phyloP scores from a whole-genome alignment of 2,329 filamentous ascomycete genomes.

The Nemania sp. region DNA sequence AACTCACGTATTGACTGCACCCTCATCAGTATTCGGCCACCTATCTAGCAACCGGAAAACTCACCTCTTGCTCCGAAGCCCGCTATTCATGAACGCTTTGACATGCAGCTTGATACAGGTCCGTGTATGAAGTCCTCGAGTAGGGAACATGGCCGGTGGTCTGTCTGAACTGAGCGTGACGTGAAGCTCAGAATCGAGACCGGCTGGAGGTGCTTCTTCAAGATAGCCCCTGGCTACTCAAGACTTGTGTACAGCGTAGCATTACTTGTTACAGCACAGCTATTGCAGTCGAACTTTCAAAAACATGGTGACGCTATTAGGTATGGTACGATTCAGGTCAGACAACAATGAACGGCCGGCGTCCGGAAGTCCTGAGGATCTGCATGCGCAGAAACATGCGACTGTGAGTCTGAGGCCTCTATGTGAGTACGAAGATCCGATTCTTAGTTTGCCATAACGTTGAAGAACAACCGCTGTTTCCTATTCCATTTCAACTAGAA shows the following conservation, averaged over 20 bases:
- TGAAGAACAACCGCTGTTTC: conserved; percentile 2
- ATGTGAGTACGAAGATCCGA: not conserved
- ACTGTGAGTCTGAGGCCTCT: conserved; percentile 2
- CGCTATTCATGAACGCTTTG: no score
- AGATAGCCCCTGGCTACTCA: not conserved
- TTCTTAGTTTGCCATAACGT: conserved; percentile 6
- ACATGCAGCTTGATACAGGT: not conserved
- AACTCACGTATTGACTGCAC: no score
- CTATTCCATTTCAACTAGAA: conserved; percentile 4
- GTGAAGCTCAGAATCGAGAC: not conserved
- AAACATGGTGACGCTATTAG: not conserved
- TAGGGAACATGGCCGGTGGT: not conserved
- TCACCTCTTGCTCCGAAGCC: no score
- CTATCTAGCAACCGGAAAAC: no score
- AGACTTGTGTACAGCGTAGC: not conserved
- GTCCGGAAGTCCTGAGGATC: conserved; percentile 1
- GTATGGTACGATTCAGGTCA: not conserved
- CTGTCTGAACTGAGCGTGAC: not conserved
- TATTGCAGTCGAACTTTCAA: conserved; percentile 1
- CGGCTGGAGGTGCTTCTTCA: not conserved
- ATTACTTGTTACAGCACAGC: not conserved
- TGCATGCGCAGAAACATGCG: conserved; percentile 2
- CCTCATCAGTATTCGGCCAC: no score
- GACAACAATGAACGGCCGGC: not conserved
- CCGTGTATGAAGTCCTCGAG: not conserved